Evolutionary conservation across 768 basidiomycete genomes (phyloP), one percentile per base, ranked within the genome.

Genomic region (Boletus sp.): DNA sequence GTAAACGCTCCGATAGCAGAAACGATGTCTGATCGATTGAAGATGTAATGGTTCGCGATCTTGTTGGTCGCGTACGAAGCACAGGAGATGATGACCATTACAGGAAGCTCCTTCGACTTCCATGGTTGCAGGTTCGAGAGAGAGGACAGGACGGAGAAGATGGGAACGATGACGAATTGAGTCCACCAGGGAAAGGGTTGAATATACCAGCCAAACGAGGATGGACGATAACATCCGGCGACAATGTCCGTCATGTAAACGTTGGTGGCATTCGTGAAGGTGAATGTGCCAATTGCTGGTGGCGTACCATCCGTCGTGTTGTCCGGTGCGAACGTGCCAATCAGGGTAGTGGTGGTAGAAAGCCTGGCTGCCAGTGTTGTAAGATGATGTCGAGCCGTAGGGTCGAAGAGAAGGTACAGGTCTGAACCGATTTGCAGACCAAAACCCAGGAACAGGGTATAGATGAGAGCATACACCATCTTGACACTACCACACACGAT

Each of bases 401-500:
- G 79, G 64, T 92, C 90, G 56, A 92, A 76, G 44, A 90, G 78
- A 35, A 89, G 82, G 65, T 84, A 92, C 32, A 92, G 76, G 64
- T 92, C 91, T 29, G 86, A 89, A 44, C 91, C 91, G 54, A 93
- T 89, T 64, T 91, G 89, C 35, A 93, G 76, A 50, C 89, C 90
- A 67, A 93, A 92, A 3, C 91, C 91, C 67, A 93, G 71, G 68
- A 92, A 93, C 7, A 92, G 75, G 0, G 91, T 91, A 63, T 92
- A 92, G 33, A 93, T 90, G 58, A 93, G 77, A n/a, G 91, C 89
- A 58, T 90, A 92, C 17, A 92, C 89, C 86, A 93, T 89, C 71
- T 90, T 90, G 58, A 92, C 89, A 58, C 88, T 87, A 36, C 90
- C 91, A 55, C 85, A 87, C 2, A 91, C 82, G 30, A 92, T 90